Evolutionary conservation across 2,329 filamentous ascomycete genomes (phyloP).

Genomic region (Fusarium citri): DNA sequence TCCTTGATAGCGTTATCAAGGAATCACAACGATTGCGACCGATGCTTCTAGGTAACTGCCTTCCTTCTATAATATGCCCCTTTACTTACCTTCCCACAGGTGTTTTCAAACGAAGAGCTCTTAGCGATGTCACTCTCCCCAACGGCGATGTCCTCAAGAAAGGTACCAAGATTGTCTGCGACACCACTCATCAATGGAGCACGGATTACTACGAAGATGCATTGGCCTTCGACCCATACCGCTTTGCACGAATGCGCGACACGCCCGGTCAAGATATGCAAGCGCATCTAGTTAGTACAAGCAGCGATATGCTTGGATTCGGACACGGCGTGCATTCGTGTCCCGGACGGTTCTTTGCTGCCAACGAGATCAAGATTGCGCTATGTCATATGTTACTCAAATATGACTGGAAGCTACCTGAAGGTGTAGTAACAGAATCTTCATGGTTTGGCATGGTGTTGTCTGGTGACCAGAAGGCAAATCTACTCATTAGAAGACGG

Average conservation of each 20-base stretch:
- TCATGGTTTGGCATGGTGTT: not conserved
- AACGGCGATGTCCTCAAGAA: slow-evolving; percentile 15
- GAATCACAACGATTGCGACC: slow-evolving; percentile 61
- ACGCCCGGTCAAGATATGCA: slow-evolving; percentile 45
- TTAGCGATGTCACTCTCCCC: not conserved
- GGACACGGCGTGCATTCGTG: slow-evolving; percentile 66
- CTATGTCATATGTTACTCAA: slow-evolving; percentile 61
- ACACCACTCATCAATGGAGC: not conserved
- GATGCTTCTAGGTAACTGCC: slow-evolving; percentile 49
- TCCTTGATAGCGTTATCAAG: slow-evolving; percentile 62
- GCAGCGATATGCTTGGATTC: slow-evolving; percentile 61
- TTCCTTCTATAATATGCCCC: fast-evolving
- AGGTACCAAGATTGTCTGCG: slow-evolving; percentile 8
- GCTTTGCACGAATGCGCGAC: slow-evolving; percentile 57
- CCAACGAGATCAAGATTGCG: slow-evolving; percentile 64
- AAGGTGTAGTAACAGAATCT: not conserved
- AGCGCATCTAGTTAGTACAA: slow-evolving; percentile 61
- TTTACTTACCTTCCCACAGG: not conserved
- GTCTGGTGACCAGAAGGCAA: not conserved
- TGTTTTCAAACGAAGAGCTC: not conserved
- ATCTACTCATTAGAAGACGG: not conserved
- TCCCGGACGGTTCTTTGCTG: slow-evolving; percentile 65
- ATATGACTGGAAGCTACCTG: slow-evolving; percentile 54
- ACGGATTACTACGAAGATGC: slow-evolving; percentile 1
- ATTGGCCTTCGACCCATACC: slow-evolving; percentile 57